Evolutionary conservation across 768 basidiomycete species (phyloP), one percentile per base, ranked within the genome.

Genomic region (Podaxis carcinomalis): DNA sequence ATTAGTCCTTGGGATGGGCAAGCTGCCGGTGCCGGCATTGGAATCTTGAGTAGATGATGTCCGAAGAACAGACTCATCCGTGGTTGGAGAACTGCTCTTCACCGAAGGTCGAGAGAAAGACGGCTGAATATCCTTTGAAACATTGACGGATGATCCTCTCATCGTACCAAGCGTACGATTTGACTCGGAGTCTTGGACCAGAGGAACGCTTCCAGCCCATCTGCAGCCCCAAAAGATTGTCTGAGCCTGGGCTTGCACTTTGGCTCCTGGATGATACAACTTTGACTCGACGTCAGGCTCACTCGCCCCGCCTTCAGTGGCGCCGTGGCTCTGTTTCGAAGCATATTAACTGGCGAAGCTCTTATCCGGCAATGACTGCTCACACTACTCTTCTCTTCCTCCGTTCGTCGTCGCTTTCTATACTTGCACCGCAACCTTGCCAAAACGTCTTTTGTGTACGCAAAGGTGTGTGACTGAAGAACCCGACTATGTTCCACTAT

Each of bases 81-180:
- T n/a, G n/a, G 19, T 27, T 1, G 47, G 21, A 49, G 10, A 27
- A 2, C 10, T 4, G 23, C 11, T 11, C 25, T 10, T 13, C 25
- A 25, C 13, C 10, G 47, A 27, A 23, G 1, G 19, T 27, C 23
- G 47, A 49, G 47, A 27, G 2, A 49, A 21, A 27, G 19, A 32
- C 7, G 6, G 25, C 23, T 13, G 47, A 27, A 0, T 23, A 11
- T 23, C 6, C 7, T 6, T 27, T 13, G 11, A 11, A 21, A 1
- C 23, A 23, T 3, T 27, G 9, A 49, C 19, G 23, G 23, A 5
- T 21, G 47, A 13, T 4, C 46, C n/a, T 23, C 27, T 56, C 14
- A 49, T 59, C 2, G 39, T 58, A 23, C 46, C 61, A 14, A 42
- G 32, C 32, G 7, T 16, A 57, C 62, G 21, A 62, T 63, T n/a